A percentile compares a stretch with the other conserved stretches of the same genome.
Conservation (phyloP, 345 rosid genomes). For the Eucalyptus leucophloia region DNA sequence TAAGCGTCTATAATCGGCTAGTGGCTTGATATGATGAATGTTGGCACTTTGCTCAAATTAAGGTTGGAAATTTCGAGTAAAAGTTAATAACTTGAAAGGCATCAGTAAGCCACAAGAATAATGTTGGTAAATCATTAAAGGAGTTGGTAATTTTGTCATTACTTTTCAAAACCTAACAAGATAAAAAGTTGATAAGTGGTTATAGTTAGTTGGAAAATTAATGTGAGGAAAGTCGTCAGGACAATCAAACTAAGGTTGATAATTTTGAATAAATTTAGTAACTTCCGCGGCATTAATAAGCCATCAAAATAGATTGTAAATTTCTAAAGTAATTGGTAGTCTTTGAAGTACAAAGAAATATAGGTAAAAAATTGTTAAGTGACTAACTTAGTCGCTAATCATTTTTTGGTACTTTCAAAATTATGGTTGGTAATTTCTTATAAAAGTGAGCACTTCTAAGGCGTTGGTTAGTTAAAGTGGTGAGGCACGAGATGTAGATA, state of each 20-base stretch:
- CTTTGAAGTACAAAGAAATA: not conserved
- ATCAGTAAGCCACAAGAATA: too few species aligned
- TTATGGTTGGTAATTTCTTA: not conserved
- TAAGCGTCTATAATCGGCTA: not conserved
- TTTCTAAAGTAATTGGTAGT: not conserved
- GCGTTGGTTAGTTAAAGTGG: not conserved
- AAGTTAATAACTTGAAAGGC: too few species aligned
- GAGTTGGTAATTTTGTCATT: too few species aligned
- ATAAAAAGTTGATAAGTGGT: too few species aligned
- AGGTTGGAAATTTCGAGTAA: not conserved
- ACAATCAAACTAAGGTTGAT: not conserved
- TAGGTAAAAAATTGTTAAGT: not conserved
- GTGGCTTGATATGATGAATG: not conserved
- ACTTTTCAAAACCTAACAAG: not conserved
- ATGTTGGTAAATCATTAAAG: too few species aligned
- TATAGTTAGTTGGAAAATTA: too few species aligned
- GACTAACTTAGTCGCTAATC: not conserved
- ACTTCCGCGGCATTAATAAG: not conserved
- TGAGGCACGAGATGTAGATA: not conserved
- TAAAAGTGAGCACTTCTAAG: not conserved
- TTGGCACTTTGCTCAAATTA: not conserved
- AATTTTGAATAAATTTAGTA: too few species aligned
- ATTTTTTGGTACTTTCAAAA: not conserved
- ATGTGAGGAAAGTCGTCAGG: not conserved
- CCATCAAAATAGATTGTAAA: too few species aligned